These are phyloP conservation scores for Begonia masoniana DNA, from an alignment of 306 rosid genomes.

Conservation along the genomic window DNA sequence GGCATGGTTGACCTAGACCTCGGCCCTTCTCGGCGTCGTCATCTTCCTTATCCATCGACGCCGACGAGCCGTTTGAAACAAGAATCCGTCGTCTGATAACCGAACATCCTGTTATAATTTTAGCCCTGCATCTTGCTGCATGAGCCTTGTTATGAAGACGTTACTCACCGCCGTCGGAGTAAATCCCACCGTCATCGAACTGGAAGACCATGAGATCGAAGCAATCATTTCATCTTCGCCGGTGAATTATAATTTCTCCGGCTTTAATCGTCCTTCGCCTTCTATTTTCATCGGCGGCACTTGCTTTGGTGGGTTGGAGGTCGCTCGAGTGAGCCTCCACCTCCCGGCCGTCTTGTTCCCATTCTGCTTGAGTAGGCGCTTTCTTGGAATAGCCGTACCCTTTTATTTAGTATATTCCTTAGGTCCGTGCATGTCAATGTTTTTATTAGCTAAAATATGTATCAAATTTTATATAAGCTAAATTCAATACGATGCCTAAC, in stretches of 20 bases:
- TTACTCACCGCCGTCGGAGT: conserved; percentile 77
- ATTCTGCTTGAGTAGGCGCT: conserved; percentile 77
- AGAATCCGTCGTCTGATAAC: conserved; percentile 82
- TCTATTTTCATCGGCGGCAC: conserved; percentile 67
- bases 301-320: conserved; percentile 68
- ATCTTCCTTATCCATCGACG: too few relatives aligned
- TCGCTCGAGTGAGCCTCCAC: conserved; percentile 94
- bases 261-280: too few relatives aligned
- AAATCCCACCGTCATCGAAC: conserved; percentile 83
- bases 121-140: too few relatives aligned
- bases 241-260: not conserved
- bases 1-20: conserved; percentile 25
- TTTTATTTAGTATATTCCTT: too few relatives aligned
- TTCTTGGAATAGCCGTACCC: conserved; percentile 34
- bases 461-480: too few relatives aligned
- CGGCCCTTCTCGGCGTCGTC: too few relatives aligned
- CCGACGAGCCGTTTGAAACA: conserved; percentile 28
- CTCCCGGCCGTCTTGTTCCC: conserved; percentile 81
- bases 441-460: too few relatives aligned
- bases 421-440: too few relatives aligned
- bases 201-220: conserved; percentile 70
- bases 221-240: conserved; percentile 30
- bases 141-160: conserved; percentile 59
- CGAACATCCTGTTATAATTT: conserved; percentile 62
- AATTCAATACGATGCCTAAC: too few relatives aligned